Base-by-base conservation (phyloP, 78 protist species). In the Chrysochromulina parva region DNA sequence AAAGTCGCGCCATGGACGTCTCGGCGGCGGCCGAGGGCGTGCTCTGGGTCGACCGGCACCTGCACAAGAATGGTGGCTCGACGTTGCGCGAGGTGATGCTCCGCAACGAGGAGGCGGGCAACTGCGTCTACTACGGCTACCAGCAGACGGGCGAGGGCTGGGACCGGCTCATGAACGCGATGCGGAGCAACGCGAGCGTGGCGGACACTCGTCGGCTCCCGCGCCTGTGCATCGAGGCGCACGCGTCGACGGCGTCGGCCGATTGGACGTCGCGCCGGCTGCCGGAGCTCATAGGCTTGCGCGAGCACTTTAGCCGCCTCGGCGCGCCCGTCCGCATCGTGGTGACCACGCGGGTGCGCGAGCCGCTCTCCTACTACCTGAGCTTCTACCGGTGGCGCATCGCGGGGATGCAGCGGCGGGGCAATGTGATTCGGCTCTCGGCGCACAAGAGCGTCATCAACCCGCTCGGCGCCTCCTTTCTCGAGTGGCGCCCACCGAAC, bases 331-430 rank as follows among this genome's bases (percentile, higher is more conserved):
- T 2, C 22, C 78, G 52, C 52, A 20, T 69, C 26, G 16, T 69
- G 10, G 52, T 69, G 52, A 20, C 16, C 26, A 28, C 78, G 50
- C 48, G 78, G 22, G 52, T 69, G 50, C 78, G 78, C 13, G 48
- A 26, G 78, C 78, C 78, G 13, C 78, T 69, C 50, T 69, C 78
- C 22, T 69, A 69, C 78, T 69, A 69, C 78, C 78, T 69, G 19
- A 14, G 26, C 50, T 69, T 69, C 14, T 28, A 69, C 78, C n/a
- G 38, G 24, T 69, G 78, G 78, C 7, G 13, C 24, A 58, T 58
- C 7, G 24, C 13, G 62, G 62, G 62, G 24, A 58, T 58, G 62
- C 62, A 58, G 62, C 62, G 7, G 62, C 62, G 13, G 24, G 62
- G 62, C 62, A 58, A 58, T 13, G 24, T 7, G 24, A 58, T 58